Evolutionary conservation across 2,329 filamentous ascomycete genomes (phyloP).

Genomic region (Monilinia vaccinii-corymbosi): DNA sequence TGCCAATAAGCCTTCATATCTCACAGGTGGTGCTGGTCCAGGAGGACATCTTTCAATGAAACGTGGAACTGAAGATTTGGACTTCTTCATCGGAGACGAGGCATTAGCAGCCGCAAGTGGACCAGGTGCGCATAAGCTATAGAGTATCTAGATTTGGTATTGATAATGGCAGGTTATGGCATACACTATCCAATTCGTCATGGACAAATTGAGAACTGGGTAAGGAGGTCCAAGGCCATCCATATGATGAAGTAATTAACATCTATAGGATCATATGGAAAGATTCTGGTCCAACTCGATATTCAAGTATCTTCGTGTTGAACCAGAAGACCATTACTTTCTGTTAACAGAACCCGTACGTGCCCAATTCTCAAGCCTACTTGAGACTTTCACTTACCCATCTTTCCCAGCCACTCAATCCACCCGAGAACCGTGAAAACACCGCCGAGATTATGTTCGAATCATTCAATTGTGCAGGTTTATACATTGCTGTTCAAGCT

Average conservation of each 20-base stretch:
- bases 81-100: constrained; percentile 98
- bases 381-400: neutral
- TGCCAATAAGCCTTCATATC: constrained; percentile 88
- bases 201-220: constrained; percentile 98
- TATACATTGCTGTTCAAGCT: constrained; percentile 97
- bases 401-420: constrained; percentile 70
- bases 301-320: constrained; percentile 97
- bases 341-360: constrained; percentile 91
- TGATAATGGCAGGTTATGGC: constrained; percentile 61
- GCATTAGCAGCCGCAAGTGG: constrained; percentile 76
- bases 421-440: constrained; percentile 96
- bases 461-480: constrained; percentile 97
- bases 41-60: constrained; percentile 79
- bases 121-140: constrained; percentile 49
- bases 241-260: constrained; percentile 14
- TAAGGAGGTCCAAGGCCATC: constrained; percentile 34
- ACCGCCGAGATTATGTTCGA: constrained; percentile 99
- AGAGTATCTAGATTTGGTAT: constrained; percentile 13
- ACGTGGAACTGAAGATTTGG: constrained; percentile 92
- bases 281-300: constrained; percentile 99
- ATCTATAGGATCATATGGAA: constrained; percentile 85
- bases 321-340: constrained; percentile 98
- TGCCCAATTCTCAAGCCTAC: constrained; percentile 7
- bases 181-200: constrained; percentile 97
- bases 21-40: constrained; percentile 81